Evolutionary conservation across 768 basidiomycete species (phyloP), one percentile per base, ranked within the genome.

Genomic region (Collybia mongolica): DNA sequence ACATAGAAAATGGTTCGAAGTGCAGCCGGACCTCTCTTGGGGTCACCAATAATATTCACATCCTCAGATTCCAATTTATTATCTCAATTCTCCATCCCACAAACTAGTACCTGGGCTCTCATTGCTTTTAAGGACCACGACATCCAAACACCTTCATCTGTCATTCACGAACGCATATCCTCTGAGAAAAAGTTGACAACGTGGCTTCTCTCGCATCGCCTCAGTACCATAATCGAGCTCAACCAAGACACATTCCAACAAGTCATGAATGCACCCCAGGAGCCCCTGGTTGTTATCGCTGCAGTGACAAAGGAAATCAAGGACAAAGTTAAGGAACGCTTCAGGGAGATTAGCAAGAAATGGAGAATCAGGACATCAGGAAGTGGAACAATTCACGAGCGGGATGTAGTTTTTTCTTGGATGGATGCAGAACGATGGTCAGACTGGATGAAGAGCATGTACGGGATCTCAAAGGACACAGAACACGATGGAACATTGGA

Each of bases 391-490:
- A 67, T 65, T 35, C 72, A 74, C 28, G 72, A 69, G 38, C 68
- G 77, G 29, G 78, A 83, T 38, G 86, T 96, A 0, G 80, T 94
- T 43, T 97, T 94, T 67, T 78, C 86, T 7, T 93, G 88, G 86
- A 93, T 97, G 82, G 92, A 99, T 61, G 80, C 74, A 2, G 83
- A 82, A 20, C 80, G 76, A 66, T 98, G 96, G 94, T 76, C 68
- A 20, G 84, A 80, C 44, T 98, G 94, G 94, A 72, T 96, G 70
- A 93, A 90, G 75, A 85, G 83, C 58, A 93, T 93, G 84, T 98
- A 98, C 69, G 86, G 86, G 23, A 72, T 93, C 57, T 72, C 59
- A 46, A 54, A 55, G 6, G 54, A 59, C 15, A 54, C 53, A 15
- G 56, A 60, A 12, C 46, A 48, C 3, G 58, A 58, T 22, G 59